phyloP scores from a whole-genome alignment of 1,284 basidiomycete genomes.

The Nidula niveotomentosa region DNA sequence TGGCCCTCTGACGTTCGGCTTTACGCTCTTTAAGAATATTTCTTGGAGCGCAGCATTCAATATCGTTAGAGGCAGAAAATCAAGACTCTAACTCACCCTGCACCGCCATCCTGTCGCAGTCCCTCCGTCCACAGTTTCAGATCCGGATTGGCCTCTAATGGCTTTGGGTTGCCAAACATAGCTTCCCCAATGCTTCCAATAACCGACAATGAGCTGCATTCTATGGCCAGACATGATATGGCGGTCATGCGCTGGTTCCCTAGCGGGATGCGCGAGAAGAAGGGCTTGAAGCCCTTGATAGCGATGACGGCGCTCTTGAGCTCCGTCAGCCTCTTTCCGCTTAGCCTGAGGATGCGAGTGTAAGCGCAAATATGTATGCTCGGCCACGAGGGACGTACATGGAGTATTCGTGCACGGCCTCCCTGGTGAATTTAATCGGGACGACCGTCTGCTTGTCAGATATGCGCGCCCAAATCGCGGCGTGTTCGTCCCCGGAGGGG shows the following conservation, averaged over 20 bases:
- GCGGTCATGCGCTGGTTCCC: slow-evolving; percentile 32
- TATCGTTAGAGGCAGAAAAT: neutral
- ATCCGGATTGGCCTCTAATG: slow-evolving; percentile 35
- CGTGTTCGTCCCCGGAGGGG: slow-evolving; percentile 18
- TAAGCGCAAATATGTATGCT: neutral
- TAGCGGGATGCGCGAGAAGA: slow-evolving; percentile 46
- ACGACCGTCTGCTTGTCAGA: slow-evolving; percentile 32
- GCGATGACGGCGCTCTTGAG: slow-evolving; percentile 28
- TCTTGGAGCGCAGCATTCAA: slow-evolving; percentile 2
- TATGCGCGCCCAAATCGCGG: slow-evolving; percentile 32
- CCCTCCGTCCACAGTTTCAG: slow-evolving; percentile 50
- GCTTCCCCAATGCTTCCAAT: slow-evolving; percentile 39
- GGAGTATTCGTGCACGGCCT: slow-evolving; percentile 28
- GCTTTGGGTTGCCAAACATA: slow-evolving; percentile 44
- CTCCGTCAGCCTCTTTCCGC: slow-evolving; percentile 21
- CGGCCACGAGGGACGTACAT: slow-evolving; percentile 12
- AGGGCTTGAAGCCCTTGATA: slow-evolving; percentile 45
- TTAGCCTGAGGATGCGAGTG: neutral
- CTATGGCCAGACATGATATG: slow-evolving; percentile 41
- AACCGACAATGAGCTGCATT: slow-evolving; percentile 38
- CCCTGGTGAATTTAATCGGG: slow-evolving; percentile 30
- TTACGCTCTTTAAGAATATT: slow-evolving; percentile 9
- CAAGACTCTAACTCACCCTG: slow-evolving; percentile 24
- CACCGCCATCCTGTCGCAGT: slow-evolving; percentile 49
- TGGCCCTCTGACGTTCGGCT: neutral